phyloP scores from a whole-genome alignment of 768 basidiomycete species.

The Boletus vinaceobasis region DNA sequence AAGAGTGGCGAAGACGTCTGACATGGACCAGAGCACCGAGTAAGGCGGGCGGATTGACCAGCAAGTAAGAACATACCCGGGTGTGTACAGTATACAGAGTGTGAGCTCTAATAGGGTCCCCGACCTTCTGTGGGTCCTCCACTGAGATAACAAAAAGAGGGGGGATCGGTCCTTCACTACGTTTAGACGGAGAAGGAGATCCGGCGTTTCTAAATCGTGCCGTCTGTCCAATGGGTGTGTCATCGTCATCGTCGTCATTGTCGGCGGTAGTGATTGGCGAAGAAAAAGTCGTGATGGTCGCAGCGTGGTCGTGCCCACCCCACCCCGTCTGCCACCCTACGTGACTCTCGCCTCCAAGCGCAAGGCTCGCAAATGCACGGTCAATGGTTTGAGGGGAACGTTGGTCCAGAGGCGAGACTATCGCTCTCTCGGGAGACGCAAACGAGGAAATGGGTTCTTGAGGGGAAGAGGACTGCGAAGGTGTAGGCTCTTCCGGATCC shows the following conservation, averaged over 20 bases:
- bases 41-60: not conserved
- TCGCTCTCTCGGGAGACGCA: constrained; percentile 26
- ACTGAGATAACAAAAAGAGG: constrained; percentile 85
- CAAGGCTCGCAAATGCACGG: constrained; percentile 42
- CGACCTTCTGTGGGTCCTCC: constrained; percentile 96
- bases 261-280: constrained; percentile 20
- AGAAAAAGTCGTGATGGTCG: constrained; percentile 18
- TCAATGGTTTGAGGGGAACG: constrained; percentile 22
- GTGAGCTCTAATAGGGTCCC: constrained; percentile 91
- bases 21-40: not conserved
- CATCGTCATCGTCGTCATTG: constrained; percentile 60
- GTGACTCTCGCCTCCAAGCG: constrained; percentile 44
- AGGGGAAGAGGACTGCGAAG: constrained; percentile 8
- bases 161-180: constrained; percentile 46
- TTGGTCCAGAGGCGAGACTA: constrained; percentile 30
- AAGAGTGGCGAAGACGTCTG: constrained; percentile 85
- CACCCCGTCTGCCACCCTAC: constrained; percentile 55
- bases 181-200: constrained; percentile 17
- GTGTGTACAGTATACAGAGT: constrained; percentile 98
- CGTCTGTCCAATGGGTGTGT: constrained; percentile 59
- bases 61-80: constrained; percentile 44
- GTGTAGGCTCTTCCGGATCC: constrained; percentile 13
- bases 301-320: constrained; percentile 32
- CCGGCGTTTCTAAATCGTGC: constrained; percentile 30
- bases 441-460: constrained; percentile 9